Evolutionary conservation across 352 stramenopile species (phyloP).

Genomic region (Globisporangium orthogonon): DNA sequence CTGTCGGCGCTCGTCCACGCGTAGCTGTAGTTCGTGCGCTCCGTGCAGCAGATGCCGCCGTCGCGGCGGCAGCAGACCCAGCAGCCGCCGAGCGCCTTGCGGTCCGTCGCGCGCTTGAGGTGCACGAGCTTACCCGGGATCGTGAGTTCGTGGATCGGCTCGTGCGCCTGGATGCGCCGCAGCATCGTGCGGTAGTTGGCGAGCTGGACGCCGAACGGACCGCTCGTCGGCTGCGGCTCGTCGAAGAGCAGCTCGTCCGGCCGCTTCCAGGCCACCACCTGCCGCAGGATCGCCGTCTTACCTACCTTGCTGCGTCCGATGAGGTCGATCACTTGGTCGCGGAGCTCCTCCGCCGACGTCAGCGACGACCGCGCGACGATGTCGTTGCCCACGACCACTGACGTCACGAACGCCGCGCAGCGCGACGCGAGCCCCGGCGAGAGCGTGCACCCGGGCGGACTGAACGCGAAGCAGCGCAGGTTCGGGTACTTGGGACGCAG

Average conservation of each 20-base stretch:
- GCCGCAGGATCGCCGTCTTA: conserved; percentile 74
- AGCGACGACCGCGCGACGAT: conserved; percentile 81
- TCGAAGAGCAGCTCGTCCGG: conserved; percentile 69
- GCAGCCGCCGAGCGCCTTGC: conserved; percentile 33
- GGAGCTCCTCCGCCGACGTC: conserved; percentile 63
- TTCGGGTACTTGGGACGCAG: conserved; percentile 73
- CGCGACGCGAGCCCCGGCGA: conserved; percentile 55
- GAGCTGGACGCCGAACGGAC: conserved; percentile 52
- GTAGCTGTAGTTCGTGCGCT: conserved; percentile 77
- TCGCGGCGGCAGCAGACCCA: conserved; percentile 82
- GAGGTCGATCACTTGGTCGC: conserved; percentile 78
- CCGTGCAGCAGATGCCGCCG: conserved; percentile 75
- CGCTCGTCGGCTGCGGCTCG: conserved; percentile 18
- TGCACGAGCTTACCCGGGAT: conserved; percentile 77
- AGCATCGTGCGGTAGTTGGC: conserved; percentile 83
- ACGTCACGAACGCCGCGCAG: conserved; percentile 61
- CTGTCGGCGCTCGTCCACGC: conserved; percentile 50
- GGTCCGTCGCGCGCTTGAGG: conserved; percentile 47
- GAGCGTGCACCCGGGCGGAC: conserved; percentile 72
- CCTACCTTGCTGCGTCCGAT: conserved; percentile 83
- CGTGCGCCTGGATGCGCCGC: conserved; percentile 69
- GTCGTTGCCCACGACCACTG: conserved; percentile 77
- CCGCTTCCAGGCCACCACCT: conserved; percentile 72
- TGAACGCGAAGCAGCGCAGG: conserved; percentile 76
- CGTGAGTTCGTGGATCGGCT: conserved; percentile 75